phyloP scores from a whole-genome alignment of 2,329 filamentous ascomycete species.

The Pseudopyrenochaeta lycopersici region DNA sequence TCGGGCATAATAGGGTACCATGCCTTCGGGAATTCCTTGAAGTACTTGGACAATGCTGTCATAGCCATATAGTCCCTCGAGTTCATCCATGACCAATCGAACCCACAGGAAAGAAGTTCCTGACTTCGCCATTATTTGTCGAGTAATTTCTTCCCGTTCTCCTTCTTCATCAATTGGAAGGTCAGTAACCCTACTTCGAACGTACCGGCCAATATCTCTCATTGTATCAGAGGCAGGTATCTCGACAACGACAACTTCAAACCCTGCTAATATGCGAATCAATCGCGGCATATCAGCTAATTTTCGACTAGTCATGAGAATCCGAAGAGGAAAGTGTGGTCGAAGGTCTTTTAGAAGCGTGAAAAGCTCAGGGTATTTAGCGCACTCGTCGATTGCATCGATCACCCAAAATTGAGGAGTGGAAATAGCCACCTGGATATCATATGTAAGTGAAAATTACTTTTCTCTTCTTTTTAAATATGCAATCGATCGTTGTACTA shows the following conservation, averaged over 20 bases:
- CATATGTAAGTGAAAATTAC: no score
- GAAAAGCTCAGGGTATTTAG: constrained; percentile 1
- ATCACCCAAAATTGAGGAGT: constrained; percentile 1
- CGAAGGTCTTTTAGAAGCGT: background rate
- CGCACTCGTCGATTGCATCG: constrained; percentile 4
- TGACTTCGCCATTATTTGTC: background rate
- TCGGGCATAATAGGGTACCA: background rate
- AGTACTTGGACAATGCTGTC: background rate
- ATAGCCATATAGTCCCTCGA: constrained; percentile 1
- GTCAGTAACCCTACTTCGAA: background rate
- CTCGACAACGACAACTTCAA: background rate
- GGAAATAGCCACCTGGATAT: background rate
- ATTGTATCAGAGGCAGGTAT: background rate
- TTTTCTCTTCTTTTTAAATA: no score
- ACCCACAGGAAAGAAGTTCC: constrained; percentile 3
- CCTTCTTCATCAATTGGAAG: background rate
- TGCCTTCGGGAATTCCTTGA: constrained; percentile 1
- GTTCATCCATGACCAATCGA: constrained; percentile 3
- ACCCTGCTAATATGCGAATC: background rate
- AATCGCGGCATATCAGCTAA: background rate
- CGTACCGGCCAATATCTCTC: background rate
- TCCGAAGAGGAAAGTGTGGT: background rate
- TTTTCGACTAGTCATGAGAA: constrained; percentile 1
- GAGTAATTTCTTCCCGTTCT: background rate
- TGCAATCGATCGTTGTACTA: no score